Base-by-base conservation (phyloP, 202 grass and related monocot species). In the Dendrocalamus latiflorus region DNA sequence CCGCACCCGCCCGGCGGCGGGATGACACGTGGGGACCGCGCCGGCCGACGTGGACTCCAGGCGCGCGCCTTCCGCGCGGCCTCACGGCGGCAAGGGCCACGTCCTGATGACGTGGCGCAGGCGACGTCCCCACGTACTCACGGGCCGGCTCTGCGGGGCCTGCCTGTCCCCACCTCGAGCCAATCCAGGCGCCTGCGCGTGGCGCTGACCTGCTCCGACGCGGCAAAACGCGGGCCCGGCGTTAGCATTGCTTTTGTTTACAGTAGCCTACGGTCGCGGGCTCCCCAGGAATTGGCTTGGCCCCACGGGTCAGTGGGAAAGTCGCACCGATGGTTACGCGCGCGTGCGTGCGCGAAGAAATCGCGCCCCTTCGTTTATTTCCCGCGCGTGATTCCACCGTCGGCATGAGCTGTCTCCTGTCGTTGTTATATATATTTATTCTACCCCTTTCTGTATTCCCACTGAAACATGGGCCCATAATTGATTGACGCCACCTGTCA, bases 401-500 rank as follows among this genome's bases (percentile, higher is more conserved):
- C 80, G 5, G 43, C 55, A 49, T 53, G 80, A 53, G 12, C 28
- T 72, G 80, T 14, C 28, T 2, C n/a, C 15, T 4, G 2, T 69
- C 43, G 13, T 7, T 30, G 1, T 30, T 14, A 15, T 15, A 1
- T 3, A 28, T 12, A 51, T 1, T 51, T 20, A 62, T 6, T 7
- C 13, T 0, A 6, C 24, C 15, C 44, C 28, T 8, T 9, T 39
- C 10, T 0, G 1, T 7, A 0, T 13, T 0, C 2, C 2, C 20
- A 7, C 48, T 68, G 63, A 21, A 63, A 6, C 1, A 2, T 26
- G 25, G 63, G 20, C 2, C 51, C 63, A 0, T 0, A 0, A 0
- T 14, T 0, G 5, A 1, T 6, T 3, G 72, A 12, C 61, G 49
- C 81, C 71, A 45, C 5, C 39, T 42, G 9, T 42, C 25, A 20